Percentiles rank a stretch among this genome's conserved stretches.
These are phyloP conservation scores for Puccinellia tenuiflora DNA, from an alignment of 176 grass and related monocot genomes.

Conservation along the genomic window DNA sequence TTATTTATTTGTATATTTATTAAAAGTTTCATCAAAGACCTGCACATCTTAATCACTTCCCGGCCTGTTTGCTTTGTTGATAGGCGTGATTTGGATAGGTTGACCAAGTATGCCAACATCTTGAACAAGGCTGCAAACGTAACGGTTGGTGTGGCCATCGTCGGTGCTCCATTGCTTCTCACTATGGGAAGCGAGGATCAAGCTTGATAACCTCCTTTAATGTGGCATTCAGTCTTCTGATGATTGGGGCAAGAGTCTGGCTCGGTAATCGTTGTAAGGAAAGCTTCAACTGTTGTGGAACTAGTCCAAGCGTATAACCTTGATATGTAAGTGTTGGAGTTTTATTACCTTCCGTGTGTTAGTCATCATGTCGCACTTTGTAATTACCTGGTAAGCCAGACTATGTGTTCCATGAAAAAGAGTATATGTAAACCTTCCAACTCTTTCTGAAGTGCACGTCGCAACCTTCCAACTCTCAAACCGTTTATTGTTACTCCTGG, in stretches of 20 bases:
- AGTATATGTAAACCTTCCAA: not conserved
- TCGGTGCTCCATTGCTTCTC: not conserved
- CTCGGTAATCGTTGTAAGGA: not conserved
- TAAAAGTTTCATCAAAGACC: not conserved
- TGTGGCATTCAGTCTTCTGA: not conserved
- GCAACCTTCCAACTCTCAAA: not conserved
- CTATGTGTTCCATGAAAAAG: not conserved
- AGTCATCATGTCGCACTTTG: not conserved
- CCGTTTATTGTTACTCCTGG: not conserved
- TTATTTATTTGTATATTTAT: too few relatives aligned
- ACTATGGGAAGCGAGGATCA: not conserved
- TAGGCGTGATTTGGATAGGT: not conserved
- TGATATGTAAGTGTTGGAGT: not conserved
- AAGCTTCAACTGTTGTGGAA: not conserved
- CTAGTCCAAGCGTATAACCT: not conserved
- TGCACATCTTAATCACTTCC: not conserved
- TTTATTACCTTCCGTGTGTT: not conserved
- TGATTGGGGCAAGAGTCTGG: not conserved
- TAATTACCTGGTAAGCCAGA: not conserved
- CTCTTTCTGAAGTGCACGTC: too few relatives aligned
- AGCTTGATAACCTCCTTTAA: not conserved
- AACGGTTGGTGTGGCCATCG: not conserved
- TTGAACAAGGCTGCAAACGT: not conserved
- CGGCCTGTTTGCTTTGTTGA: not conserved
- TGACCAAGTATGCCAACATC: not conserved